Conservation (phyloP, 352 stramenopile species). For the Phytophthora pseudosyringae region DNA sequence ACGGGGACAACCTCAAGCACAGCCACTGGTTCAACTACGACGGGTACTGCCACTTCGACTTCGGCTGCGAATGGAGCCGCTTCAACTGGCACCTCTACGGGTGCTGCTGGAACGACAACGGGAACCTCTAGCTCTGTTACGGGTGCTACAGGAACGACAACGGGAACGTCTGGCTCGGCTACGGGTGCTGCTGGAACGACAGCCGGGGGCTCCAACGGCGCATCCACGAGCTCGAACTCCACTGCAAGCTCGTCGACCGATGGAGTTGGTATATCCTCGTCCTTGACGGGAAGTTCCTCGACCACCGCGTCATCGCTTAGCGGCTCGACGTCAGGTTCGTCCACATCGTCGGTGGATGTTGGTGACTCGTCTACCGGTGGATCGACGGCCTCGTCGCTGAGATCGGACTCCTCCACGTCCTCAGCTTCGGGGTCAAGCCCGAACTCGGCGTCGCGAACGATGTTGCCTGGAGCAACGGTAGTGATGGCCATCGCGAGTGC, state of each 20-base stretch:
- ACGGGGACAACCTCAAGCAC: not conserved
- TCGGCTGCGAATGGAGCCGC: not conserved
- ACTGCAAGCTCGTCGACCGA: slow-evolving; percentile 18
- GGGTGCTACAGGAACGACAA: not conserved
- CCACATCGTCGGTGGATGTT: slow-evolving; percentile 22
- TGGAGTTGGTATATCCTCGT: slow-evolving; percentile 2
- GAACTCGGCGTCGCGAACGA: slow-evolving; percentile 9
- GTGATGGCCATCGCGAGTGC: slow-evolving; percentile 14
- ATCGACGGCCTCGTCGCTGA: slow-evolving; percentile 14
- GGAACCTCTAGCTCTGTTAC: not conserved
- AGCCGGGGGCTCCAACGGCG: not conserved
- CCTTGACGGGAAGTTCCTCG: slow-evolving; percentile 12
- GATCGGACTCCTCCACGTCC: slow-evolving; percentile 19
- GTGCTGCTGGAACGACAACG: not conserved
- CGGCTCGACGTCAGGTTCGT: slow-evolving; percentile 7
- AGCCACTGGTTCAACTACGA: slow-evolving; percentile 13
- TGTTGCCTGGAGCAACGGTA: slow-evolving; percentile 5
- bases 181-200: not conserved
- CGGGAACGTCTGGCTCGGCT: not conserved
- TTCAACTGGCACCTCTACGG: not conserved
- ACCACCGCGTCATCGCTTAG: slow-evolving; percentile 4
- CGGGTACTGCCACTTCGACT: not conserved
- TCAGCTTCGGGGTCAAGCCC: slow-evolving; percentile 15
- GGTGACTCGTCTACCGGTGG: slow-evolving; percentile 18
- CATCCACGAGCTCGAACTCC: slow-evolving; percentile 3